These are phyloP conservation scores for Bauhinia variegata DNA, from an alignment of 306 rosid species.

Conservation along the genomic window DNA sequence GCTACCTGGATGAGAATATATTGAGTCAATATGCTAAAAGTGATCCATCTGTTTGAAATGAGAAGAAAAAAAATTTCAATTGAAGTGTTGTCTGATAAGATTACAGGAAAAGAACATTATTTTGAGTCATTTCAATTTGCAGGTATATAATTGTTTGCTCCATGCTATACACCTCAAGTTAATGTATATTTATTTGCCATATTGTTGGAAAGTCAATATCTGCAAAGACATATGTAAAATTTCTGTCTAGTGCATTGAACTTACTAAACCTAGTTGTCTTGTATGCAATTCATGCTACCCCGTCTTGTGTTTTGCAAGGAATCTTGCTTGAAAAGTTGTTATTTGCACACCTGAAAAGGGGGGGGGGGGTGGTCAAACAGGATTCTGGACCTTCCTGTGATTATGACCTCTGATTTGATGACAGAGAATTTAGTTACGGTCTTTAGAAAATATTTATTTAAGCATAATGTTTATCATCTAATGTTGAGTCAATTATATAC, in stretches of 20 bases:
- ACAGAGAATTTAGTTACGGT: constrained; percentile 89
- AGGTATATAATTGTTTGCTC: constrained; percentile 37
- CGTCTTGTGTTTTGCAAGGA: constrained; percentile 97
- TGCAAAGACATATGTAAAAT: constrained; percentile 13
- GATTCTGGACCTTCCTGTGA: constrained; percentile 15
- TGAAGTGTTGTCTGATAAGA: constrained; percentile 46
- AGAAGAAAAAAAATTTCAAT: constrained; percentile 44
- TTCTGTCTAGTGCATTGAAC: constrained; percentile 29
- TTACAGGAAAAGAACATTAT: constrained; percentile 60
- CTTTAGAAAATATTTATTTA: constrained; percentile 65
- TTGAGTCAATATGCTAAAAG: constrained; percentile 60
- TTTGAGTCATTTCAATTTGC: constrained; percentile 65
- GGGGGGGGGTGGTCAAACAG: too few relatives aligned
- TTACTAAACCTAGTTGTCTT: constrained; percentile 40
- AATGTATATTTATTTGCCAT: constrained; percentile 61
- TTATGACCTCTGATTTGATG: constrained; percentile 37
- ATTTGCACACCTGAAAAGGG: constrained; percentile 22
- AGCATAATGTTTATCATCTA: constrained; percentile 4
- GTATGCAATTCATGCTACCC: constrained; percentile 79
- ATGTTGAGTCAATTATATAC: constrained; percentile 8
- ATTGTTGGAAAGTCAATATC: constrained; percentile 27
- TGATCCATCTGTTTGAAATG: constrained; percentile 25
- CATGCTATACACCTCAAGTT: constrained; percentile 32
- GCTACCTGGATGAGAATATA: constrained; percentile 53
- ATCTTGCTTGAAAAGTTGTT: constrained; percentile 92